Conservation (phyloP, 192 early-diverging fungal species). For the Entomortierella beljakovae region DNA sequence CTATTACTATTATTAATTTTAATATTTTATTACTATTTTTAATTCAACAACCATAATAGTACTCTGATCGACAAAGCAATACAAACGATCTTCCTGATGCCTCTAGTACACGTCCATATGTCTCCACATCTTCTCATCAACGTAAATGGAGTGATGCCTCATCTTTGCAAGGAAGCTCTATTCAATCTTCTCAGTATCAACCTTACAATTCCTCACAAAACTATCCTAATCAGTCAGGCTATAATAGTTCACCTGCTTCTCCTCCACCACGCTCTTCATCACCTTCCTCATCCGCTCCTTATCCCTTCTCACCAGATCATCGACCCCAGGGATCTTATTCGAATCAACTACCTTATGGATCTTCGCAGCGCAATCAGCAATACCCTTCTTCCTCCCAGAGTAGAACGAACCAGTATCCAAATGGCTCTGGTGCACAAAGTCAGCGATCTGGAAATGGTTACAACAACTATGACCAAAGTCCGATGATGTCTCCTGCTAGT, state of each 20-base stretch:
- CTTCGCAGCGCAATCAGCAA: slow-evolving; percentile 19
- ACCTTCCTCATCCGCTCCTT: slow-evolving; percentile 26
- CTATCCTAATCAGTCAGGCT: slow-evolving; percentile 28
- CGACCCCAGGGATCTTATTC: slow-evolving; percentile 1
- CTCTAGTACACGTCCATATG: slow-evolving; percentile 16
- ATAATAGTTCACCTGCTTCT: slow-evolving; percentile 26
- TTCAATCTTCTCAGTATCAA: slow-evolving; percentile 1
- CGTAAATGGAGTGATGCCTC: slow-evolving; percentile 51
- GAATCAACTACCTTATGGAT: slow-evolving; percentile 12
- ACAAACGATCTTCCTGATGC: not conserved
- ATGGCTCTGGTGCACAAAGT: not conserved
- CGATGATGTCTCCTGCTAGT: slow-evolving; percentile 43
- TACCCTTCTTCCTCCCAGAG: slow-evolving; percentile 7
- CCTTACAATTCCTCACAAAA: slow-evolving; percentile 7
- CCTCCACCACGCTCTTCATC: slow-evolving; percentile 32
- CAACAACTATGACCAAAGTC: slow-evolving; percentile 39
- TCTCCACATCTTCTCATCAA: slow-evolving; percentile 19
- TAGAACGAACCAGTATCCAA: slow-evolving; percentile 1
- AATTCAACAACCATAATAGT: not conserved
- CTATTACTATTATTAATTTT: not conserved
- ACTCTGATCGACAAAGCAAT: slow-evolving; percentile 7
- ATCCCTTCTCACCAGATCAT: slow-evolving; percentile 19
- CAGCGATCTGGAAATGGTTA: slow-evolving; percentile 23
- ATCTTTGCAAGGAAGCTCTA: slow-evolving; percentile 22
- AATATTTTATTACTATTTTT: not conserved